Evolutionary conservation across 768 basidiomycete species (phyloP), one percentile per base, ranked within the genome.

Genomic region (Rhodotorula toruloides): DNA sequence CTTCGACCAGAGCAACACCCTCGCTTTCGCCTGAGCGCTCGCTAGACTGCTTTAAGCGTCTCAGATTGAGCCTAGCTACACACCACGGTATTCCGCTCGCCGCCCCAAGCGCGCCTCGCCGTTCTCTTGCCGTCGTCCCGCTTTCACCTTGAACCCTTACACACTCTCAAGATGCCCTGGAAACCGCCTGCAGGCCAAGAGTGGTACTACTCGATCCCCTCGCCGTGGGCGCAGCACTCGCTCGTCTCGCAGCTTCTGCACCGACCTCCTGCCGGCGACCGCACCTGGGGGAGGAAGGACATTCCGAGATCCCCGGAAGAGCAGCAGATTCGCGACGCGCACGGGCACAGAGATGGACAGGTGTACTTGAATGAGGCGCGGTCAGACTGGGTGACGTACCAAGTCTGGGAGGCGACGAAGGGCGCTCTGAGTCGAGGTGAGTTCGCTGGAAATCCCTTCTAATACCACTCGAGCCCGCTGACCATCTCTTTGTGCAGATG

Each of bases 381-480:
- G 3, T 17, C 39, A 3, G 66, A 74, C 29, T 74, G 70, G 67
- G 66, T 72, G 17, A 32, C 56, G 40, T 74, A 72, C 36, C 73
- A 74, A 54, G 65, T 74, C 19, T 72, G 73, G 71, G 73, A 72
- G 39, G 54, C 66, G 14, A 53, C 58, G 7, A 40, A 42, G 19
- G 56, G 52, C 0, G 53, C 55, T 3, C 36, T 53, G 27, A 31
- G 43, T 1, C 58, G 58, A 16, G 52, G 65, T 71, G 40, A 44
- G 65, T 48, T 5, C 36, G 3, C 36, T 27, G 5, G 10, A 10
- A 11, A 25, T 39, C 22, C 27, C 27, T 27, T 17, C 4, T 29
- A 2, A 12, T 40, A 22, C 29, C n/a, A 25, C 17, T 31, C 11
- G n/a, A n/a, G n/a, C n/a, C n/a, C 47, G 3, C 29, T 14, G 10